phyloP scores from a whole-genome alignment of 495 filamentous ascomycete species.

The Aspergillus hancockii region DNA sequence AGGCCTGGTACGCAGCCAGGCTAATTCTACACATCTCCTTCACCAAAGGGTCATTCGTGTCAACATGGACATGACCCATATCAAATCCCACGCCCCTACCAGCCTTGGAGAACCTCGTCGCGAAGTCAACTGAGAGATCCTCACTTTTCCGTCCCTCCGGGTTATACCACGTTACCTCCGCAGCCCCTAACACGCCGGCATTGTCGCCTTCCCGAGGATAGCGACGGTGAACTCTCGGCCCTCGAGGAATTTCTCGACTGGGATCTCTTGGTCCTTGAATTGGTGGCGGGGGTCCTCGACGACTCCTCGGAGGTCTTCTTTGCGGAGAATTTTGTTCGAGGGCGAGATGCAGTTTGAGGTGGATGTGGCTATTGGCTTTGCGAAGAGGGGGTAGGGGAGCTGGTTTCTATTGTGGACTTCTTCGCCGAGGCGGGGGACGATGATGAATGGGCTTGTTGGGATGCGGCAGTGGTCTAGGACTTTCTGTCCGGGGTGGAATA shows the following conservation, averaged over 20 bases:
- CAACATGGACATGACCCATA: constrained; percentile 2
- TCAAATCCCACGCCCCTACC: background rate
- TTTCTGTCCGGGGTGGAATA: background rate
- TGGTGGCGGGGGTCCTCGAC: background rate
- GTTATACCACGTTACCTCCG: constrained; percentile 12
- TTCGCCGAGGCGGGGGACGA: background rate
- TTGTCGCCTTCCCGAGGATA: constrained; percentile 9
- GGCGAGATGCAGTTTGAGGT: constrained; percentile 11
- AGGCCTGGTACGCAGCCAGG: constrained; percentile 5
- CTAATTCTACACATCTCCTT: constrained; percentile 1
- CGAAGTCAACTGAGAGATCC: constrained; percentile 7
- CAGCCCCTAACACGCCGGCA: constrained; percentile 9
- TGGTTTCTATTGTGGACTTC: background rate
- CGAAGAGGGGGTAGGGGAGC: constrained; percentile 8
- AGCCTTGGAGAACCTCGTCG: constrained; percentile 7
- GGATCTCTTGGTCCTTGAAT: constrained; percentile 3
- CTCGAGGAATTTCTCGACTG: constrained; percentile 9
- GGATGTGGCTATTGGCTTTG: constrained; percentile 10
- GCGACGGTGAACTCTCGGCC: constrained; percentile 13
- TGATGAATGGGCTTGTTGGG: constrained; percentile 8
- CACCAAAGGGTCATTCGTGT: constrained; percentile 4
- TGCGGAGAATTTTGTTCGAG: constrained; percentile 6
- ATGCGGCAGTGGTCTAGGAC: constrained; percentile 11
- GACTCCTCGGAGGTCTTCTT: background rate
- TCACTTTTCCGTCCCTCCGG: background rate